Conservation (phyloP, 164 flowering plant species). For the Sedum album region DNA sequence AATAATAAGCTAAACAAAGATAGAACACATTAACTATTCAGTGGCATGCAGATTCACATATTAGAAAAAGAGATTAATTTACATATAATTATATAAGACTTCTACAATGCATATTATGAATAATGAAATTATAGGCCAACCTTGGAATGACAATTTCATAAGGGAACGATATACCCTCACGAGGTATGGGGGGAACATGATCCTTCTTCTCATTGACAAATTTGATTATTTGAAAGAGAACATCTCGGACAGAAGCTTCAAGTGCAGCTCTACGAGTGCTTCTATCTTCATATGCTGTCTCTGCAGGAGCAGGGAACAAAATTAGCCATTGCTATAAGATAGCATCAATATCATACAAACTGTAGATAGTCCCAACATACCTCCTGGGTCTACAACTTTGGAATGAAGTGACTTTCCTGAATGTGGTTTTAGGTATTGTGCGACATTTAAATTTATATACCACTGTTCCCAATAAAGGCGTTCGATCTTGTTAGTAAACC, state of each 20-base stretch:
- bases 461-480: constrained; percentile 94
- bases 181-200: constrained; percentile 79
- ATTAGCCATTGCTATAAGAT: neutral
- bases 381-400: constrained; percentile 71
- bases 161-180: constrained; percentile 72
- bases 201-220: constrained; percentile 98
- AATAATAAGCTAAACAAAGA: neutral
- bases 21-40: too few relatives aligned
- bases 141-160: constrained; percentile 89
- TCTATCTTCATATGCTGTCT: constrained; percentile 56
- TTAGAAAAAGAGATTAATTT: too few relatives aligned
- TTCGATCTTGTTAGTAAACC: constrained; percentile 82
- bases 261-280: constrained; percentile 55
- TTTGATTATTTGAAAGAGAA: constrained; percentile 79
- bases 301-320: constrained; percentile 25
- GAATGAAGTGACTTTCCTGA: constrained; percentile 64
- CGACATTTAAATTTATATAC: constrained; percentile 79
- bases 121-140: constrained; percentile 23
- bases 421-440: constrained; percentile 50
- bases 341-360: neutral
- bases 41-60: too few relatives aligned
- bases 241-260: constrained; percentile 80
- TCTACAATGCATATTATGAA: neutral
- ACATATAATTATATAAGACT: neutral
- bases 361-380: constrained; percentile 20